Base-by-base conservation (phyloP, 805 yeast genomes). In the Kodamaea kaohsiungensis region DNA sequence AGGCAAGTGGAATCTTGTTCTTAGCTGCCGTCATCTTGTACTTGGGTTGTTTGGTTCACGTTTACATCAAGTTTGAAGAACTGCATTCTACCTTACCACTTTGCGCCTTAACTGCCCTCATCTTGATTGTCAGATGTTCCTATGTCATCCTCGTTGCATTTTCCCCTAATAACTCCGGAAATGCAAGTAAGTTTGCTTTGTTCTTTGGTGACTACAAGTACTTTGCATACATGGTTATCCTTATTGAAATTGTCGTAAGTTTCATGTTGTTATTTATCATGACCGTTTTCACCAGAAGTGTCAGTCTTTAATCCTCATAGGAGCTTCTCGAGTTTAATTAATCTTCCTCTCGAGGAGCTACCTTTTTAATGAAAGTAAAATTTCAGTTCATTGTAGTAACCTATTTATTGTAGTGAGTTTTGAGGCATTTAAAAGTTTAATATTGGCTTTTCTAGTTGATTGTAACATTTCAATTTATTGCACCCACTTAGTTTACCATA, bases 171-270 rank as follows among this genome's bases (percentile, higher is more conserved):
- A 38, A 38, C 19, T 17, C 42, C 15, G 35, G 35, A 5, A 30
- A 30, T 10, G 35, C 13, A 8, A 30, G 35, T 30, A 52, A 43
- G 43, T 52, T 27, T 42, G 40, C 54, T 7, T 46, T 52, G 39
- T 17, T 52, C 18, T 52, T 52, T n/a, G 54, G 54, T 3, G 38
- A 52, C 30, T 46, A 46, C 42, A 27, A 46, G 47, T 52, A 52
- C 51, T 52, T 52, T 27, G 42, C 45, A 16, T 48, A 35, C 19
- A 38, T 48, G 51, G 43, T 48, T 1, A 15, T 48, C 8, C 18
- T 48, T 15, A 16, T 27, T 16, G 51, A 48, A 43, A 43, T 42
- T 12, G 7, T 48, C 43, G 38, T 48, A 16, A 17, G 43, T 15
- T n/a, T 46, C 15, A 9, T 17, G 7, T 46, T 46, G 49, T 9